Base-by-base conservation (phyloP, 2,329 filamentous ascomycete genomes). In the Hypoxylon rubiginosum region DNA sequence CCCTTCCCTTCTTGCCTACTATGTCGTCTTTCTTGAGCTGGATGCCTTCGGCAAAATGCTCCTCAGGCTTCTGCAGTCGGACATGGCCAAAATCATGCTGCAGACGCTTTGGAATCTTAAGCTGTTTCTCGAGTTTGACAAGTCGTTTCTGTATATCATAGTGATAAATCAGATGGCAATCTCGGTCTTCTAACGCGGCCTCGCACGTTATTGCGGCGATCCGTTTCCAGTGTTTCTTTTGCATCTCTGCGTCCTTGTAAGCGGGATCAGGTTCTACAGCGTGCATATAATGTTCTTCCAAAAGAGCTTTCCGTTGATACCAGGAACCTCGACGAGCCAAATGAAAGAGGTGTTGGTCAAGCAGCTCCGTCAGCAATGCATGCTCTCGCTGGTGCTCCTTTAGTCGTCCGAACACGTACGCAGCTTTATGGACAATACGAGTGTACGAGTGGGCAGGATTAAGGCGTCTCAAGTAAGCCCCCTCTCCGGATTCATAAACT, bases 241-340 rank as follows among this genome's bases (percentile, higher is more conserved):
- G 91, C 55, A 80, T 75, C 28, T 85, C 84, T 3, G 74, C 46
- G 34, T 83, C 77, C 3, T 74, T 62, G 4, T 77, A 79, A 1
- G 72, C 71, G 0, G 79, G 78, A 1, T 78, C 78, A 0, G 85
- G 81, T 30, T 82, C 84, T 5, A 92, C 76, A 4, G 85, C 82
- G 74, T 89, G 86, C 92, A 98, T 94, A 78, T 99, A 98, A 76
- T 97, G 94, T 77, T 99, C 96, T 81, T 99, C 96, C 1, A 99
- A 79, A 0, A 99, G 82, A 0, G 95, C 96, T 79, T 97, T 97
- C 19, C 96, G 92, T 75, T 97, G 94, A 76, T 98, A 98, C 96
- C 96, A 99, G 0, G 90, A 88, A 0, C 96, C 96, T 45, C 96
- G 88, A 28, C 94, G 88, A 1, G 94, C 89, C 46, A 92, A 85